phyloP scores from a whole-genome alignment of 2,329 filamentous ascomycete species.

The Aspergillus sp. region DNA sequence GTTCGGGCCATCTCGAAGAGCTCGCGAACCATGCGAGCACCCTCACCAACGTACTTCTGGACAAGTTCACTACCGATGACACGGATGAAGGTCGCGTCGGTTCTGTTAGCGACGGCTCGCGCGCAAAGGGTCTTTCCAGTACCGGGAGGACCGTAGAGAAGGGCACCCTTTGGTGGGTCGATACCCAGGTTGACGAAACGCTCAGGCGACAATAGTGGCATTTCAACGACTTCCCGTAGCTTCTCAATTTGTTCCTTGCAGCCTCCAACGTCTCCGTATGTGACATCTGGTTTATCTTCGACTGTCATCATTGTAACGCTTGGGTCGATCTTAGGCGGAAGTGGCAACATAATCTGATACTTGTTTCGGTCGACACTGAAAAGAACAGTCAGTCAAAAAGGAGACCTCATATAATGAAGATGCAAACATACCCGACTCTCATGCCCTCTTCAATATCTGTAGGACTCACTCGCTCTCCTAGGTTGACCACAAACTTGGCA shows the following conservation, averaged over 20 bases:
- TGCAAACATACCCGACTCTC: conserved; percentile 71
- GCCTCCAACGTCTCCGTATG: conserved; percentile 96
- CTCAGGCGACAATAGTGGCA: conserved; percentile 94
- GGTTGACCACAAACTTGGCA: conserved; percentile 97
- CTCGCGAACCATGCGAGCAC: conserved; percentile 96
- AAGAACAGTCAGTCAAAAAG: not conserved
- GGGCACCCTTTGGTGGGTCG: conserved; percentile 93
- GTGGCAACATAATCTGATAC: conserved; percentile 95
- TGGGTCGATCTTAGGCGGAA: conserved; percentile 97
- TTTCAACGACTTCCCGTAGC: conserved; percentile 96
- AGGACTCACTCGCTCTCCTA: conserved; percentile 93
- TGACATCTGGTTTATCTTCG: conserved; percentile 98
- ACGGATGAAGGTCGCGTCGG: conserved; percentile 96
- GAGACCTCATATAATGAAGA: not conserved
- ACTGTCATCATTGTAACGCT: conserved; percentile 99
- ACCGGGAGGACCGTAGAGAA: conserved; percentile 94
- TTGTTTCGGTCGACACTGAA: conserved; percentile 87
- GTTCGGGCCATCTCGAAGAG: conserved; percentile 99
- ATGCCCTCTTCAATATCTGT: conserved; percentile 99
- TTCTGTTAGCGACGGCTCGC: conserved; percentile 94
- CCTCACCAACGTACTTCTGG: conserved; percentile 98
- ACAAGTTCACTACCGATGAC: conserved; percentile 98
- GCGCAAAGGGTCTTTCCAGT: conserved; percentile 99
- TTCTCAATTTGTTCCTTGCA: conserved; percentile 99
- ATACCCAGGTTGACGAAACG: conserved; percentile 98